Conservation (phyloP, 257 asterid species). For the Solanum gandarillasii region DNA sequence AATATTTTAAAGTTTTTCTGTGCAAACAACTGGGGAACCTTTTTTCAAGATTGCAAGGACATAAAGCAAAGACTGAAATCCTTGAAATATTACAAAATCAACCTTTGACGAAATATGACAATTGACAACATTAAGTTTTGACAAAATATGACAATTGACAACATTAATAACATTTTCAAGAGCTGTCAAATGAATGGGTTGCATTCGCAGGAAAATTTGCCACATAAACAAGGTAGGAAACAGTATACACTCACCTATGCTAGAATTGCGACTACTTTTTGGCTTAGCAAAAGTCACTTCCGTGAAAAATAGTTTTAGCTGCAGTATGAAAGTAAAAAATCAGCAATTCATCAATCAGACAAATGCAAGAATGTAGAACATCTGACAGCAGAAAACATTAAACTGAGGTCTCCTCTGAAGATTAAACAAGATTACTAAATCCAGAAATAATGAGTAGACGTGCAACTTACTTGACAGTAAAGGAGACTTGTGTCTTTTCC, state of each 20-base stretch:
- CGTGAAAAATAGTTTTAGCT: conserved; percentile 79
- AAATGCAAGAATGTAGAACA: not conserved
- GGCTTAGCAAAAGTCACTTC: conserved; percentile 98
- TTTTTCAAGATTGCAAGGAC: not conserved
- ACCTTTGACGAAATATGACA: not conserved
- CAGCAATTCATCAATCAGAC: not conserved
- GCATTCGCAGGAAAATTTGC: not conserved
- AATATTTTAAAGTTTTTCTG: not conserved
- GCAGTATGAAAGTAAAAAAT: conserved; percentile 23
- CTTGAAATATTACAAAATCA: not conserved
- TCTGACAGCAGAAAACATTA: not conserved
- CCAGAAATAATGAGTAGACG: not conserved
- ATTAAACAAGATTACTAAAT: not conserved
- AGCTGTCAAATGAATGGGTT: not conserved
- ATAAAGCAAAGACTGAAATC: not conserved
- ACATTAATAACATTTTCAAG: not conserved
- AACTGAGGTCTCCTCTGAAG: not conserved
- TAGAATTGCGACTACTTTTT: conserved; percentile 97
- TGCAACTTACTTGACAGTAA: conserved; percentile 68
- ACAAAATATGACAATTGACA: not conserved
- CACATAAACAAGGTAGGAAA: not conserved
- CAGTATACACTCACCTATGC: conserved; percentile 52
- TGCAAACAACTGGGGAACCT: not conserved
- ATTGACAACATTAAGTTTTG: not conserved
- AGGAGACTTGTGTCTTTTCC: conserved; percentile 97